Conservation (phyloP, 2,329 filamentous ascomycete genomes). For the Monilinia polystroma region DNA sequence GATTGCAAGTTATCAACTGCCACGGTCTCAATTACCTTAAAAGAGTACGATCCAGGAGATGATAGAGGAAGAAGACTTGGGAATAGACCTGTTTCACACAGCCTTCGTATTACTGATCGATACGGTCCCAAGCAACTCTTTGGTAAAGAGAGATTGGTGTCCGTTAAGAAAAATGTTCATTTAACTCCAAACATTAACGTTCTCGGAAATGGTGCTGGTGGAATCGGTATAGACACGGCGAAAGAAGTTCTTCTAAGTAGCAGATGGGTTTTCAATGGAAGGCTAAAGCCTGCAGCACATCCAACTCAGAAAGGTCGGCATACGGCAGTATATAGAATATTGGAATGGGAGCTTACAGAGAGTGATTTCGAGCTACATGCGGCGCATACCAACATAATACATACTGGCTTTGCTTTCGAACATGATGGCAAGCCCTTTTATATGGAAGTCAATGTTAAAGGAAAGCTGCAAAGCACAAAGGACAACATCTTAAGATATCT, state of each 20-base stretch:
- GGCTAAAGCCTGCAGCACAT: not conserved
- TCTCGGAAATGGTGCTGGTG: conserved; percentile 4
- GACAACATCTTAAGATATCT: not conserved
- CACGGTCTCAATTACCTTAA: conserved; percentile 3
- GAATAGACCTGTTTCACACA: not conserved
- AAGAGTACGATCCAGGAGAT: not conserved
- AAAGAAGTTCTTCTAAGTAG: not conserved
- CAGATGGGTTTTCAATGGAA: conserved; percentile 1
- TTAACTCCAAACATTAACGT: conserved; percentile 3
- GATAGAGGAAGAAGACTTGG: too few species aligned
- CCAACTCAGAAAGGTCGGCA: not conserved
- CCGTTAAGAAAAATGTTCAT: not conserved
- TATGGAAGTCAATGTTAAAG: not conserved
- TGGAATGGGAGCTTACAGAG: conserved; percentile 10
- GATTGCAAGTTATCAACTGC: conserved; percentile 20
- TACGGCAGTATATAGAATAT: not conserved
- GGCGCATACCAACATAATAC: conserved; percentile 3
- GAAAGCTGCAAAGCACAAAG: not conserved
- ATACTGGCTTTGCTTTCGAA: conserved; percentile 12
- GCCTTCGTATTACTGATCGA: conserved; percentile 7
- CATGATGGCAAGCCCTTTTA: conserved; percentile 1
- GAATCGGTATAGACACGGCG: not conserved
- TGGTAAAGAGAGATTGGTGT: not conserved
- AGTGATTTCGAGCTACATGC: not conserved
- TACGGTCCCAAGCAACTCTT: conserved; percentile 6